Evolutionary conservation across 148 eudicot genomes (phyloP).

Genomic region (Chenopodium album): DNA sequence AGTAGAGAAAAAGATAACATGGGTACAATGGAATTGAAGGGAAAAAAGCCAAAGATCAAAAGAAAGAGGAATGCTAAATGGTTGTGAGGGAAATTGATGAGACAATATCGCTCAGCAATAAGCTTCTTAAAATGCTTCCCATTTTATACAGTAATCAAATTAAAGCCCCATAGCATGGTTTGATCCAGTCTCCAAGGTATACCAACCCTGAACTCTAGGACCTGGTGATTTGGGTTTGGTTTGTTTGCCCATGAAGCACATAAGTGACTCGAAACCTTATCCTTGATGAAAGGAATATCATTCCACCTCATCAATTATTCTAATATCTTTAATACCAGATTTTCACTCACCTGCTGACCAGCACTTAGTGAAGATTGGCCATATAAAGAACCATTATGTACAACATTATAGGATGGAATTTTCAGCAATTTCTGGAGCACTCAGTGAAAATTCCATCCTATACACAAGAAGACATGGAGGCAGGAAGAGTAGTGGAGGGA

Average conservation of each 20-base stretch:
- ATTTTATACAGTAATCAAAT: neutral
- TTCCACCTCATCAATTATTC: neutral
- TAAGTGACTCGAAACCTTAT: neutral
- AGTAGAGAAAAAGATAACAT: neutral
- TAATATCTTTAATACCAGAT: neutral
- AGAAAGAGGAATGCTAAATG: neutral
- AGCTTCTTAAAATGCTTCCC: neutral
- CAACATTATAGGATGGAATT: no score
- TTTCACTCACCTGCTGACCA: conserved; percentile 66
- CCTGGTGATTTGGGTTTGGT: neutral
- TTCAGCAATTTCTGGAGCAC: no score
- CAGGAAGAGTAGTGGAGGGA: no score
- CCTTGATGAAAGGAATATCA: neutral
- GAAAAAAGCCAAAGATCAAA: neutral
- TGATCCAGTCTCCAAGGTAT: neutral
- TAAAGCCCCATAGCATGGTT: neutral
- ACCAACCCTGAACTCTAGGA: neutral
- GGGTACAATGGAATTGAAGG: neutral
- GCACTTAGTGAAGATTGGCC: conserved; percentile 51
- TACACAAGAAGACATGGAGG: no score
- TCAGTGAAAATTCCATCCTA: no score
- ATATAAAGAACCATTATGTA: conserved; percentile 50
- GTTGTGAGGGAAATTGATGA: neutral
- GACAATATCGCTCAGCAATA: neutral
- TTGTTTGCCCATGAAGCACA: neutral